Evolutionary conservation across 306 rosid genomes (phyloP).

Genomic region (Malus asiatica): DNA sequence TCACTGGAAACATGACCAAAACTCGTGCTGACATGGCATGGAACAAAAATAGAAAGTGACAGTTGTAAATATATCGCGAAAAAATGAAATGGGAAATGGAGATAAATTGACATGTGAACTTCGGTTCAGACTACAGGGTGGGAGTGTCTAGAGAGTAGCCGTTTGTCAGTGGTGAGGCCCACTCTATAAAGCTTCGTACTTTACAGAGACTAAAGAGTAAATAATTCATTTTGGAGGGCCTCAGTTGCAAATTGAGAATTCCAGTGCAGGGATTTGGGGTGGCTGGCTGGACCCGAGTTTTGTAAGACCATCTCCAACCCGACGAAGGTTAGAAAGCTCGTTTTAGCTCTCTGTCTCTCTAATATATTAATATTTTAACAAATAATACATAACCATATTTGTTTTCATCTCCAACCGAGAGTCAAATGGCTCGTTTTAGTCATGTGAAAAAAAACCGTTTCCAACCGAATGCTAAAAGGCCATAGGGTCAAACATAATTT

Average conservation of each 20-base stretch:
- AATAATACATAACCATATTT: too few relatives aligned
- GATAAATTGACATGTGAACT: conserved; percentile 20
- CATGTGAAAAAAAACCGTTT: too few relatives aligned
- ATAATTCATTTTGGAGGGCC: not conserved
- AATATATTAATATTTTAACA: too few relatives aligned
- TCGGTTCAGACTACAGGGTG: not conserved
- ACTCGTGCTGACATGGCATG: not conserved
- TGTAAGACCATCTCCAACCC: too few relatives aligned
- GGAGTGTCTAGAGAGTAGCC: conserved; percentile 17
- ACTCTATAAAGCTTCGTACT: not conserved
- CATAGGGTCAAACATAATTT: too few relatives aligned
- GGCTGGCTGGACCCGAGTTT: too few relatives aligned
- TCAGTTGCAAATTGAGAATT: not conserved
- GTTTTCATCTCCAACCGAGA: too few relatives aligned
- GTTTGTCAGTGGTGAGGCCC: conserved; percentile 31
- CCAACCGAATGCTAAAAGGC: too few relatives aligned
- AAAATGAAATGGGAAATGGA: not conserved
- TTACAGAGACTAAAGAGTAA: not conserved
- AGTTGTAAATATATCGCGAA: conserved; percentile 8
- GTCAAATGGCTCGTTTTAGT: too few relatives aligned
- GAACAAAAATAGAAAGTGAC: not conserved
- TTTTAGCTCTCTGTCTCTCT: too few relatives aligned
- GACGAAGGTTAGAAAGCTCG: rapidly evolving
- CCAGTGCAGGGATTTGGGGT: too few relatives aligned
- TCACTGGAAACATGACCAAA: not conserved